phyloP scores from a whole-genome alignment of 1,284 basidiomycete genomes.

The Ustilago shanxiensis region DNA sequence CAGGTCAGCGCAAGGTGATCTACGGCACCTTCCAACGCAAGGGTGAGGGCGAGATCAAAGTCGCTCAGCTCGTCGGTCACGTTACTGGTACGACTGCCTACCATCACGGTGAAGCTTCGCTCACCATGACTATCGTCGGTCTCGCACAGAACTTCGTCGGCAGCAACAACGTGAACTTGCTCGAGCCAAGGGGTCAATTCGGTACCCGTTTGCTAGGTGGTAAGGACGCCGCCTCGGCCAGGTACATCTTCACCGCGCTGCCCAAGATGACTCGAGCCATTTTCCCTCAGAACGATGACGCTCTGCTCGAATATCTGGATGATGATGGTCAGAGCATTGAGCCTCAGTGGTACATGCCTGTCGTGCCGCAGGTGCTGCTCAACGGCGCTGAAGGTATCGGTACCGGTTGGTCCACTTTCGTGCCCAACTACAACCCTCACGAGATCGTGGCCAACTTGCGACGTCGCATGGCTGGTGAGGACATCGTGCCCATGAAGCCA shows the following conservation, averaged over 20 bases:
- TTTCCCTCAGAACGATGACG: conserved; percentile 88
- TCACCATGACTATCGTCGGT: conserved; percentile 90
- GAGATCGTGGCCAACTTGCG: conserved; percentile 91
- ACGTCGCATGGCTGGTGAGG: conserved; percentile 87
- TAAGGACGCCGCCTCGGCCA: conserved; percentile 86
- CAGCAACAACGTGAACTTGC: conserved; percentile 93
- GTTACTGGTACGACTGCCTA: conserved; percentile 94
- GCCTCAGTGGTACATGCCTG: conserved; percentile 94
- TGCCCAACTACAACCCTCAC: conserved; percentile 92
- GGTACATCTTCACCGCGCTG: conserved; percentile 94
- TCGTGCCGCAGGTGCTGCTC: conserved; percentile 88
- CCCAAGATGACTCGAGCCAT: conserved; percentile 82
- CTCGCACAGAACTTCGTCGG: conserved; percentile 95
- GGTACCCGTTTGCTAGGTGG: conserved; percentile 77
- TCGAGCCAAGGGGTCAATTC: conserved; percentile 93
- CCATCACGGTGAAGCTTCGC: conserved; percentile 92
- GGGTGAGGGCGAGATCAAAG: conserved; percentile 92
- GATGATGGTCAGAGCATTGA: conserved; percentile 92
- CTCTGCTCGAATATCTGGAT: conserved; percentile 83
- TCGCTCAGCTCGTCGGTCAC: conserved; percentile 85
- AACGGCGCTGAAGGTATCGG: conserved; percentile 99
- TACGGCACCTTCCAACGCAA: conserved; percentile 97
- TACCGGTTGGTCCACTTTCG: conserved; percentile 95
- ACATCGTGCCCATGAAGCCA: conserved; percentile 85
- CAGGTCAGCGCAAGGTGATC: conserved; percentile 97